Percentiles rank a stretch among this genome's conserved stretches.
Conservation (phyloP, 2,329 filamentous ascomycete species). For the Cryphonectria carpinicola region DNA sequence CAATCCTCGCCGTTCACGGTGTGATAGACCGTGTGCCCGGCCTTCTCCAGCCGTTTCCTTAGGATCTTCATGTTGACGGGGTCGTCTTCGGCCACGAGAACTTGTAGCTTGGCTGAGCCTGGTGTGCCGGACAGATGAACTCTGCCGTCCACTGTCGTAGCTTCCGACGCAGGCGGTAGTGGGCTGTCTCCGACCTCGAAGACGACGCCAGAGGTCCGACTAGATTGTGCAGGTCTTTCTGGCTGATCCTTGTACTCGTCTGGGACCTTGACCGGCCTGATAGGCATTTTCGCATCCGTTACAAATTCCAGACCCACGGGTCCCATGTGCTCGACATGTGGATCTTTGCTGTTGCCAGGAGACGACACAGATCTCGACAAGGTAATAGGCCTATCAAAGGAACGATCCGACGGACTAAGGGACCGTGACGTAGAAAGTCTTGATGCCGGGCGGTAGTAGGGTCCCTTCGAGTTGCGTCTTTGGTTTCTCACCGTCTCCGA, state of each 20-base stretch:
- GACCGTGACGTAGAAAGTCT: slow-evolving; percentile 15
- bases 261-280: slow-evolving; percentile 52
- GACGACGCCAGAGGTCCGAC: slow-evolving; percentile 41
- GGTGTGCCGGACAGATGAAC: slow-evolving; percentile 19
- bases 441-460: slow-evolving; percentile 8
- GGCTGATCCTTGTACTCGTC: slow-evolving; percentile 49
- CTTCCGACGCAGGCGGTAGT: slow-evolving; percentile 10
- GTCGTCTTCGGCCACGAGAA: slow-evolving; percentile 86
- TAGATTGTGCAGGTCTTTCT: slow-evolving; percentile 34
- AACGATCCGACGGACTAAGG: slow-evolving; percentile 20
- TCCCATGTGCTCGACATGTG: slow-evolving; percentile 5
- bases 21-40: slow-evolving; percentile 71
- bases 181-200: slow-evolving; percentile 43
- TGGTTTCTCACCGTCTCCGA: slow-evolving; percentile 32
- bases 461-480: slow-evolving; percentile 25
- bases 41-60: slow-evolving; percentile 76
- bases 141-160: slow-evolving; percentile 21
- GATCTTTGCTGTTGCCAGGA: slow-evolving; percentile 14
- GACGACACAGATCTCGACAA: slow-evolving; percentile 28
- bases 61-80: slow-evolving; percentile 84
- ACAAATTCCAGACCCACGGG: slow-evolving; percentile 44
- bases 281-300: slow-evolving; percentile 48
- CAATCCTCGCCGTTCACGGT: slow-evolving; percentile 88
- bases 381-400: slow-evolving; percentile 11
- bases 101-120: slow-evolving; percentile 52